These are phyloP conservation scores for Tricholoma hemisulphureum DNA, from an alignment of 768 basidiomycete species.

Conservation along the genomic window DNA sequence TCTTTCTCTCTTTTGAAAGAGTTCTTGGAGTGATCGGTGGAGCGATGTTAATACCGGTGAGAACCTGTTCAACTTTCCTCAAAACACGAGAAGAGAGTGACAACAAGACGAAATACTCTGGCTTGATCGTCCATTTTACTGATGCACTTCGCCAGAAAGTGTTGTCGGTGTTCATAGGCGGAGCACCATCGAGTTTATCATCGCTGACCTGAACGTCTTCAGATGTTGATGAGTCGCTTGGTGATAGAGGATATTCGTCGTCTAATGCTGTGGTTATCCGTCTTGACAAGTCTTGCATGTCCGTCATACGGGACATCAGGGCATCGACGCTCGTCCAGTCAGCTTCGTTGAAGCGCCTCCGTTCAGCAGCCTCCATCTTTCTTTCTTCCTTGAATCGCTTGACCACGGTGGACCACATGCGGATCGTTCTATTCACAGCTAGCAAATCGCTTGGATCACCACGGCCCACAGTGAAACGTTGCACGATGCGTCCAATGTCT, in stretches of 20 bases:
- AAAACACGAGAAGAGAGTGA: neutral
- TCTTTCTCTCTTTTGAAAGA: conserved; percentile 45
- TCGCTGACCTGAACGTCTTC: neutral
- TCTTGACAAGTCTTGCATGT: conserved; percentile 50
- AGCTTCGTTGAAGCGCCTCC: conserved; percentile 19
- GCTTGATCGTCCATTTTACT: conserved; percentile 60
- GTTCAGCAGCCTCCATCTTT: conserved; percentile 43
- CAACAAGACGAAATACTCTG: conserved; percentile 45
- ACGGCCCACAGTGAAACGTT: conserved; percentile 69
- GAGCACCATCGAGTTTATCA: neutral
- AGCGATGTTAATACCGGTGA: conserved; percentile 51
- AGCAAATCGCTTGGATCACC: conserved; percentile 67
- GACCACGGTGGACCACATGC: conserved; percentile 54
- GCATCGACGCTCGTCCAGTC: conserved; percentile 60
- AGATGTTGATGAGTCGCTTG: neutral
- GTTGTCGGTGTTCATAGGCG: neutral
- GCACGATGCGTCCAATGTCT: conserved; percentile 74
- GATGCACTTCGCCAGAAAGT: conserved; percentile 29
- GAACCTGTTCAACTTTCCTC: conserved; percentile 46
- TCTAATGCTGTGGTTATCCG: conserved; percentile 55
- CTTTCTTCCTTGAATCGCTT: conserved; percentile 56
- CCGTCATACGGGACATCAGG: conserved; percentile 51
- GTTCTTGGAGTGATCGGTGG: conserved; percentile 45
- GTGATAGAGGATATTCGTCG: neutral
- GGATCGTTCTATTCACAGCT: conserved; percentile 61